Conservation (phyloP, 2,329 filamentous ascomycete species). For the Pseudodiploospora longispora region DNA sequence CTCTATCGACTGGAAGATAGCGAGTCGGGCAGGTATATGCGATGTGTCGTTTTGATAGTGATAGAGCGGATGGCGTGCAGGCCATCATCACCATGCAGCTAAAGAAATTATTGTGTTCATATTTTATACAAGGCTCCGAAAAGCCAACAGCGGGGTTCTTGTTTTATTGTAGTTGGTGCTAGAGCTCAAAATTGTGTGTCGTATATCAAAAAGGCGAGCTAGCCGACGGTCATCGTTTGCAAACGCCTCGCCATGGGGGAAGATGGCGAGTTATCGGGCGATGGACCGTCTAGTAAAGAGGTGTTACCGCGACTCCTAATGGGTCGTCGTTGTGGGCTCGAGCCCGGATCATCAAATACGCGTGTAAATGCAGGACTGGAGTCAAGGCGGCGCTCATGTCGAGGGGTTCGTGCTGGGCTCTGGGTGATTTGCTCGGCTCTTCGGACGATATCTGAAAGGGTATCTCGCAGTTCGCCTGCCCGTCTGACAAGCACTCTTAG, state of each 20-base stretch:
- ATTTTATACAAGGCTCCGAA: constrained; percentile 19
- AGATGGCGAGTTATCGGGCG: constrained; percentile 45
- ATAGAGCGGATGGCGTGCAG: too few relatives aligned
- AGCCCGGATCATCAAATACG: constrained; percentile 55
- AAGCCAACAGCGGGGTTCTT: constrained; percentile 2
- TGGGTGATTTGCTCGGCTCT: constrained; percentile 49
- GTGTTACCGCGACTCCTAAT: constrained; percentile 47
- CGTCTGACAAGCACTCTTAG: constrained; percentile 58
- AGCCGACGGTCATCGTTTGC: constrained; percentile 59
- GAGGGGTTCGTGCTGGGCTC: constrained; percentile 45
- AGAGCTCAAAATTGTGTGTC: background rate
- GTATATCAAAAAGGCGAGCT: constrained; percentile 4
- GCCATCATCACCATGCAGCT: constrained; percentile 29
- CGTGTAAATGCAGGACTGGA: constrained; percentile 61
- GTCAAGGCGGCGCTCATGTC: constrained; percentile 36
- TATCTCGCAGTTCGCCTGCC: constrained; percentile 51
- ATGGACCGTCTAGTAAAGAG: constrained; percentile 39
- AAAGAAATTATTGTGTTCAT: constrained; percentile 16
- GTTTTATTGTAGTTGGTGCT: background rate
- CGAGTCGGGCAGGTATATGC: too few relatives aligned
- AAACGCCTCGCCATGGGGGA: constrained; percentile 43
- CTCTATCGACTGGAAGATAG: too few relatives aligned
- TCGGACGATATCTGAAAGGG: constrained; percentile 51
- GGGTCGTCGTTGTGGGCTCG: constrained; percentile 44
- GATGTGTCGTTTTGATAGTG: too few relatives aligned